phyloP scores from a whole-genome alignment of 768 basidiomycete species.

The Gymnopilus junonius region DNA sequence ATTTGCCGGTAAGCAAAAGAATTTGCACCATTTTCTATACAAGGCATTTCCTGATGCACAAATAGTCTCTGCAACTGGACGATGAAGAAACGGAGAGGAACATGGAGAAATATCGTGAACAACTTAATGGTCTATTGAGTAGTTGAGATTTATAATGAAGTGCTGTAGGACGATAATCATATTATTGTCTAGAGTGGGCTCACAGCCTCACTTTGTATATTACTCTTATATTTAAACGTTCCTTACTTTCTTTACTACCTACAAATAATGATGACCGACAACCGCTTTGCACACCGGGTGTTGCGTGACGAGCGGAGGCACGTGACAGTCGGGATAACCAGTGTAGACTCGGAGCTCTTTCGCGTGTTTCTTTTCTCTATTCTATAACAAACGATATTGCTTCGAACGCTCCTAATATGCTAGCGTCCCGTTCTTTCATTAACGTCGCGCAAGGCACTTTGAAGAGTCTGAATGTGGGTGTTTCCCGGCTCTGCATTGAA shows the following conservation, averaged over 20 bases:
- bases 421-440: constrained; percentile 60
- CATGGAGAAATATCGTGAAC: constrained; percentile 89
- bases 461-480: constrained; percentile 51
- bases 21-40: constrained; percentile 16
- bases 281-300: neutral
- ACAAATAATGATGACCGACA: neutral
- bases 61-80: constrained; percentile 63
- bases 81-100: constrained; percentile 87
- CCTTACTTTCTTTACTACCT: constrained; percentile 5
- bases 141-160: constrained; percentile 29
- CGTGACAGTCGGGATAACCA: constrained; percentile 9
- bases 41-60: constrained; percentile 7
- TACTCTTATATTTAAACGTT: neutral
- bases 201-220: neutral
- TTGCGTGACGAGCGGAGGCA: constrained; percentile 5
- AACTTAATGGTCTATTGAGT: constrained; percentile 87
- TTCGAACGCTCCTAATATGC: constrained; percentile 49
- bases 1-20: constrained; percentile 66
- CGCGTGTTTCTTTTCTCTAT: constrained; percentile 7
- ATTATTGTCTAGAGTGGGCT: neutral
- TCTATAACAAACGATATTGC: constrained; percentile 12
- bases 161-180: neutral
- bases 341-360: constrained; percentile 5
- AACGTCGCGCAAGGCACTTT: constrained; percentile 58
- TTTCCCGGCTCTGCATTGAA: neutral